Percentiles rank a stretch among this genome's conserved stretches.
Conservation (phyloP, 768 basidiomycete species). For the Mycena belliarum region DNA sequence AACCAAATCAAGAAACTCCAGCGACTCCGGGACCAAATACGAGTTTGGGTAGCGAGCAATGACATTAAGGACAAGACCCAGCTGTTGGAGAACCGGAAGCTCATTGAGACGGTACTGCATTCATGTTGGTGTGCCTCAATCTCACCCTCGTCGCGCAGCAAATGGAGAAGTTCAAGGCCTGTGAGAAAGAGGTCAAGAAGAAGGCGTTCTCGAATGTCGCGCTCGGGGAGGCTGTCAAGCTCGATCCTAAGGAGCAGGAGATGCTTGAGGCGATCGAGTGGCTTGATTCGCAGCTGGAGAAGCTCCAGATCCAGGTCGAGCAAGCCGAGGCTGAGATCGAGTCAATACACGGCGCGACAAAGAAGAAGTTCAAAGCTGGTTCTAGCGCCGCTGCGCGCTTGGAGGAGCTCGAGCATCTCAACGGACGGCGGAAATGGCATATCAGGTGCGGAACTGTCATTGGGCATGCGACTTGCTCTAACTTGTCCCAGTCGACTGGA, state of each 20-base stretch:
- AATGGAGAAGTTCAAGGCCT: constrained; percentile 99
- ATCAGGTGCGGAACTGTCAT: constrained; percentile 33
- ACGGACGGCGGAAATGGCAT: constrained; percentile 96
- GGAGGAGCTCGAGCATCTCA: constrained; percentile 83
- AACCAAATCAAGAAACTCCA: constrained; percentile 99
- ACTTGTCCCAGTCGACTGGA: constrained; percentile 64
- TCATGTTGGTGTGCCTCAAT: too few species aligned
- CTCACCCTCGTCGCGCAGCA: constrained; percentile 55
- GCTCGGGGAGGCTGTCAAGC: constrained; percentile 89
- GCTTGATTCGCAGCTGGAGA: constrained; percentile 88
- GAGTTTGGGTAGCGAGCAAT: constrained; percentile 96
- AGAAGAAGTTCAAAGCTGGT: constrained; percentile 80
- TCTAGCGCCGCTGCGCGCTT: constrained; percentile 62
- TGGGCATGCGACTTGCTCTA: too few species aligned
- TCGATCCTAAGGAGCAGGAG: constrained; percentile 97
- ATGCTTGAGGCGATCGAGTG: constrained; percentile 87
- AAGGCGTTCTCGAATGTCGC: constrained; percentile 99
- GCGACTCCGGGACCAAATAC: constrained; percentile 97
- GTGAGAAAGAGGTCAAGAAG: constrained; percentile 99
- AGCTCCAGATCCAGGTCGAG: constrained; percentile 93
- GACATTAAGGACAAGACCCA: constrained; percentile 98
- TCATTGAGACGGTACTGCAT: constrained; percentile 97
- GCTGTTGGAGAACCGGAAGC: constrained; percentile 86
- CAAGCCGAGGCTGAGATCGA: constrained; percentile 94
- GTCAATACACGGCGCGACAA: constrained; percentile 72